Evolutionary conservation across 2,329 filamentous ascomycete genomes (phyloP).

Genomic region (Fusarium guadeloupense): DNA sequence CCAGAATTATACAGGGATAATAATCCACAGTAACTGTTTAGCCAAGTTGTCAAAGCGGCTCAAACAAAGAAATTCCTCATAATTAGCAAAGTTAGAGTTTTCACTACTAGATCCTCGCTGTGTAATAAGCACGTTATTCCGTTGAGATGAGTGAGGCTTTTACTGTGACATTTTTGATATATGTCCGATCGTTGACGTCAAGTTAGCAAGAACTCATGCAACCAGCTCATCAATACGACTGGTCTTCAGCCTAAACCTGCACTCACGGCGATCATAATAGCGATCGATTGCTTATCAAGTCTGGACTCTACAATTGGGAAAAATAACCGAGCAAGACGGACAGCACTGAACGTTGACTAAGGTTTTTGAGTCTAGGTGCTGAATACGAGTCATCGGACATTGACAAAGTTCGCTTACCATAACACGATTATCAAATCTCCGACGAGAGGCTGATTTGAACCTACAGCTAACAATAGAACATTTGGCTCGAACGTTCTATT

Average conservation of each 20-base stretch:
- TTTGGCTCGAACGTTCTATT: too few relatives aligned
- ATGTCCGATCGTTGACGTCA: conserved; percentile 20
- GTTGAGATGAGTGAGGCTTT: conserved; percentile 6
- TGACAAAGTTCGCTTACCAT: not conserved
- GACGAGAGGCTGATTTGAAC: not conserved
- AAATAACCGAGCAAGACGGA: not conserved
- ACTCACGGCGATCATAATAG: not conserved
- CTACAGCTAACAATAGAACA: not conserved
- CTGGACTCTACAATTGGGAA: not conserved
- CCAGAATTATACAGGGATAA: conserved; percentile 15
- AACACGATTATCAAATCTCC: too few relatives aligned
- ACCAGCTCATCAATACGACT: conserved; percentile 17
- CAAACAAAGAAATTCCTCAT: not conserved
- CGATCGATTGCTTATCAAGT: not conserved
- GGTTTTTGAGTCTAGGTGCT: too few relatives aligned
- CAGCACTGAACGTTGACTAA: too few relatives aligned
- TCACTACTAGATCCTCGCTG: not conserved
- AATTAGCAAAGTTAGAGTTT: not conserved
- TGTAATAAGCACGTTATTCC: not conserved
- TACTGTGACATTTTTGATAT: not conserved
- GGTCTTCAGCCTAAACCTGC: not conserved
- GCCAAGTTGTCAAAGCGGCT: not conserved
- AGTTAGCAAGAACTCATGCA: conserved; percentile 4
- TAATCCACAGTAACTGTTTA: conserved; percentile 13
- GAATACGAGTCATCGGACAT: not conserved